Conservation (phyloP, 495 filamentous ascomycete species). For the Neurospora sp. region DNA sequence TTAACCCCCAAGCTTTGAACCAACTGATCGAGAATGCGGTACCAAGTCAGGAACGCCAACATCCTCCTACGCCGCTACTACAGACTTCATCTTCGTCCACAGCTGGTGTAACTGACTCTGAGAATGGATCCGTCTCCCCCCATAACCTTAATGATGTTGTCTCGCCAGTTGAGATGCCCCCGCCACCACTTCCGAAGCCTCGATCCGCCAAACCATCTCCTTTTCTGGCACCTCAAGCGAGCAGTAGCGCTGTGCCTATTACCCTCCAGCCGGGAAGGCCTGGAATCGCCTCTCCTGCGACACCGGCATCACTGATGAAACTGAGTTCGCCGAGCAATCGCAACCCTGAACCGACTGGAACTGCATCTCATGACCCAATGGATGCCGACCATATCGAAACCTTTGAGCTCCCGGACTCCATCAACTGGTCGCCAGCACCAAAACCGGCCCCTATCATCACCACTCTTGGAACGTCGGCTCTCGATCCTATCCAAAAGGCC, state of each 20-base stretch:
- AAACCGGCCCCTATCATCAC: conserved; percentile 39
- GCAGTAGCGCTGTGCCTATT: conserved; percentile 7
- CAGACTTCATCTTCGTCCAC: conserved; percentile 27
- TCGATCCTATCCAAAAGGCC: not conserved
- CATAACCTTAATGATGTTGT: conserved; percentile 32
- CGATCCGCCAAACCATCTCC: conserved; percentile 40
- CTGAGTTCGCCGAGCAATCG: conserved; percentile 34
- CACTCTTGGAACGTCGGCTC: conserved; percentile 23
- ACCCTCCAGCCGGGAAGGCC: conserved; percentile 14
- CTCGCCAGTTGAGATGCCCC: conserved; percentile 40
- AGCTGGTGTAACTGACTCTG: conserved; percentile 31
- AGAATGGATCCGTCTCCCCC: conserved; percentile 46
- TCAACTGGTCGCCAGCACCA: conserved; percentile 34
- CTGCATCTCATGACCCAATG: conserved; percentile 26
- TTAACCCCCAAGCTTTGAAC: conserved; percentile 45
- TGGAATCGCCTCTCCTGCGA: conserved; percentile 50
- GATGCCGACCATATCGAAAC: conserved; percentile 56
- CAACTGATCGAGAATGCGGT: conserved; percentile 33
- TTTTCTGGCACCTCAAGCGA: conserved; percentile 34
- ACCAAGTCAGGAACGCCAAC: conserved; percentile 8
- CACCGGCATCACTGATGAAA: conserved; percentile 79
- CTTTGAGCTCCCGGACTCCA: conserved; percentile 55
- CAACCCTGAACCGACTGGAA: conserved; percentile 14
- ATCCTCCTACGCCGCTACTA: conserved; percentile 10
- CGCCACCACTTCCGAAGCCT: conserved; percentile 42